Conservation (phyloP, 2,329 filamentous ascomycete genomes). For the Beauveria scarabaeidicola region DNA sequence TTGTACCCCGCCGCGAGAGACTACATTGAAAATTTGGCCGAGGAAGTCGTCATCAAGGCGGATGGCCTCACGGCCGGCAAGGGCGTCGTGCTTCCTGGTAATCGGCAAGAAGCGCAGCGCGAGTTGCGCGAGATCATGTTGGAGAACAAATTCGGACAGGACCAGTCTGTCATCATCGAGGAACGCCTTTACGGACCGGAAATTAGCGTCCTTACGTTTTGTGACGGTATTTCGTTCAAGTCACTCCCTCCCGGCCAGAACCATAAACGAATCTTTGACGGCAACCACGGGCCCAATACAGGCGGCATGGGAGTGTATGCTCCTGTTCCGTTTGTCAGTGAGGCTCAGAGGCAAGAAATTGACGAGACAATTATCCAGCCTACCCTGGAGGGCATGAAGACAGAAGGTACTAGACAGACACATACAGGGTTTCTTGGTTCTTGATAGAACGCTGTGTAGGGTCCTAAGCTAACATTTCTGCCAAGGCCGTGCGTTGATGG, state of each 20-base stretch:
- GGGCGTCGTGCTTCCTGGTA: conserved; percentile 35
- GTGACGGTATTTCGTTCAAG: conserved; percentile 55
- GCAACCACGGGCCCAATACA: conserved; percentile 62
- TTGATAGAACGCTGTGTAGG: no score
- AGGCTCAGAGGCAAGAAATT: conserved; percentile 45
- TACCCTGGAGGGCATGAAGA: conserved; percentile 53
- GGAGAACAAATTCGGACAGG: conserved; percentile 54
- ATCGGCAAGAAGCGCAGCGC: conserved; percentile 50
- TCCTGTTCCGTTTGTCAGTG: conserved; percentile 47
- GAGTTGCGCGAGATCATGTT: conserved; percentile 62
- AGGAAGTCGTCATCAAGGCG: conserved; percentile 66
- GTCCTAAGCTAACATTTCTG: background rate
- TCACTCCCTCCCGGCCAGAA: conserved; percentile 65
- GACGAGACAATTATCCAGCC: conserved; percentile 53
- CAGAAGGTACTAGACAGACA: conserved; percentile 34
- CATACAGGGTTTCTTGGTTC: no score
- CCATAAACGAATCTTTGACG: conserved; percentile 62
- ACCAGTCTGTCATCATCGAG: conserved; percentile 64
- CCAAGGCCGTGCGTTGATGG: conserved; percentile 42
- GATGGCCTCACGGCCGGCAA: conserved; percentile 69
- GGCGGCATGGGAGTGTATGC: conserved; percentile 72
- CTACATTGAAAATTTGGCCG: conserved; percentile 51
- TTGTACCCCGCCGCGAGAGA: conserved; percentile 40
- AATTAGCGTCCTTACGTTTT: conserved; percentile 59
- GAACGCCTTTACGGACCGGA: conserved; percentile 64